phyloP scores from a whole-genome alignment of 768 basidiomycete species.

The Dictyophora rubrovolvata region DNA sequence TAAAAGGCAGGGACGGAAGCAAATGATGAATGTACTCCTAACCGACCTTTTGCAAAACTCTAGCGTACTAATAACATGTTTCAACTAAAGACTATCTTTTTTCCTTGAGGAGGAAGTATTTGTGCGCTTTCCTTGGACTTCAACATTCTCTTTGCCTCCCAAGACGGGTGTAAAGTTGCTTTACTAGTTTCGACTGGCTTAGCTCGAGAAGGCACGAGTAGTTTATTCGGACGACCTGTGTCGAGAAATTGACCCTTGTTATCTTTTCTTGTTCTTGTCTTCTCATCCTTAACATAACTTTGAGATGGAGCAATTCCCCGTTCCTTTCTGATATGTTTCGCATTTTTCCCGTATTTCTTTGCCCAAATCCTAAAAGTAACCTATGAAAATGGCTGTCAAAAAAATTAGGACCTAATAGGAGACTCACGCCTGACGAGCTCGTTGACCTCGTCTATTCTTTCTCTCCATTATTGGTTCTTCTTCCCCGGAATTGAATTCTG shows the following conservation, averaged over 20 bases:
- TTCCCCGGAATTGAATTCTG: slow-evolving; percentile 61
- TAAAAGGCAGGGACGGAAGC: background rate
- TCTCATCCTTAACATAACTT: slow-evolving; percentile 11
- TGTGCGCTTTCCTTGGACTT: slow-evolving; percentile 51
- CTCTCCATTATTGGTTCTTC: slow-evolving; percentile 41
- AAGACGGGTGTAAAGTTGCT: slow-evolving; percentile 74
- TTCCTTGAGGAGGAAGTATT: slow-evolving; percentile 63
- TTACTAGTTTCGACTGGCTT: background rate
- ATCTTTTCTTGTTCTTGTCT: background rate
- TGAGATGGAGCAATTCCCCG: slow-evolving; percentile 17
- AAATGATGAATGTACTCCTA: background rate
- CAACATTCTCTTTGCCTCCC: slow-evolving; percentile 84
- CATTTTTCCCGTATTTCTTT: slow-evolving; percentile 85
- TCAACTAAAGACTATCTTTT: slow-evolving; percentile 59
- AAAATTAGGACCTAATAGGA: background rate
- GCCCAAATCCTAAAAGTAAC: slow-evolving; percentile 76
- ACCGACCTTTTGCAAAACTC: background rate
- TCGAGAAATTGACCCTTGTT: background rate
- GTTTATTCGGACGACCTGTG: background rate
- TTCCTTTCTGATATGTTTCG: slow-evolving; percentile 79
- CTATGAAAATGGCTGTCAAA: slow-evolving; percentile 8
- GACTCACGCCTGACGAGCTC: slow-evolving; percentile 89
- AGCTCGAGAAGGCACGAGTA: background rate
- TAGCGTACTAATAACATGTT: background rate
- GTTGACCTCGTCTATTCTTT: slow-evolving; percentile 88